Evolutionary conservation across 116 monocot genomes (phyloP).

Genomic region (Zostera marina): DNA sequence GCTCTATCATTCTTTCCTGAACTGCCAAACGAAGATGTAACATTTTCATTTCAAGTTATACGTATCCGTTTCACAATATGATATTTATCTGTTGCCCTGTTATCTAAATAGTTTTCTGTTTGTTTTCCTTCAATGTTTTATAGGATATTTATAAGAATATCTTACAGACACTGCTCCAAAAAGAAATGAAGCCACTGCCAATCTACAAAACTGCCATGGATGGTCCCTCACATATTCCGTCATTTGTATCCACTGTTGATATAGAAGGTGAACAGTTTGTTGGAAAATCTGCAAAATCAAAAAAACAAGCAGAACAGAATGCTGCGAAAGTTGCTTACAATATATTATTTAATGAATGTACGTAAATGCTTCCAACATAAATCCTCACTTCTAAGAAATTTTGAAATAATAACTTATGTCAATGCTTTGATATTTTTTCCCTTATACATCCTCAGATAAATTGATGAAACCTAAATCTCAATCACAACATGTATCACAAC

Average conservation of each 20-base stretch:
- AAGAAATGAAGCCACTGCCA: slow-evolving; percentile 31
- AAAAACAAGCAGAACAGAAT: slow-evolving; percentile 79
- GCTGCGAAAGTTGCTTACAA: slow-evolving; percentile 76
- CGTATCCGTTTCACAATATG: too few species aligned
- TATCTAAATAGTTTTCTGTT: background rate
- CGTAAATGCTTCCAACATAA: too few species aligned
- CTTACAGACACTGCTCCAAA: slow-evolving; percentile 38
- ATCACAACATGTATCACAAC: too few species aligned
- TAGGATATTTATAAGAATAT: slow-evolving; percentile 51
- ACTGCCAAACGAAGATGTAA: slow-evolving; percentile 25
- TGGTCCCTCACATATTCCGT: slow-evolving; percentile 28
- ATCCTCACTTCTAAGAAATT: too few species aligned
- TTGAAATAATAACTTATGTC: too few species aligned
- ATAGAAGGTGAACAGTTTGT: slow-evolving; percentile 37
- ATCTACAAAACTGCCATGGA: slow-evolving; percentile 26
- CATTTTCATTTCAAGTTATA: background rate
- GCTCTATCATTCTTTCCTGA: slow-evolving; percentile 32
- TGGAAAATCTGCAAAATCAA: slow-evolving; percentile 40
- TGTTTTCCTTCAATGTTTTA: background rate
- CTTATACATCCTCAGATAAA: too few species aligned
- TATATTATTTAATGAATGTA: slow-evolving; percentile 33
- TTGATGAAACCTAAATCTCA: too few species aligned
- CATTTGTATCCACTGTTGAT: slow-evolving; percentile 44
- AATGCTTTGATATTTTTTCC: too few species aligned
- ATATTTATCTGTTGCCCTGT: background rate